These are phyloP conservation scores for Moniliella sp. DNA, from an alignment of 1,284 basidiomycete genomes.

Conservation along the genomic window DNA sequence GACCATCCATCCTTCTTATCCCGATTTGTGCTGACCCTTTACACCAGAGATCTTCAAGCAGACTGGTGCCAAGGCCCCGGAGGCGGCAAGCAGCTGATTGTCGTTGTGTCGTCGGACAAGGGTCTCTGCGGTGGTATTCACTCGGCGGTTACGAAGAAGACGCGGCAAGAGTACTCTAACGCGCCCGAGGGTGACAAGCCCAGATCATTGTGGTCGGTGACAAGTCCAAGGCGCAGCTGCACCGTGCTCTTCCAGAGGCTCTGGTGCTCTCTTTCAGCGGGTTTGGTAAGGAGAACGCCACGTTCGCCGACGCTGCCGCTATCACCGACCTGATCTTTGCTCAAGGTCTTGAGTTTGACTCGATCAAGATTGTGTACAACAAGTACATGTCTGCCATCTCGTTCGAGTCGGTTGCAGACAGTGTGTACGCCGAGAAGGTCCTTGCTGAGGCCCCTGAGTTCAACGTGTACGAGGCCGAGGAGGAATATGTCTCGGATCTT, in stretches of 20 bases:
- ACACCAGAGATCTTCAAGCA: constrained; percentile 27
- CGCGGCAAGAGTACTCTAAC: constrained; percentile 46
- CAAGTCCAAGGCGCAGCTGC: constrained; percentile 85
- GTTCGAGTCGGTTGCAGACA: constrained; percentile 58
- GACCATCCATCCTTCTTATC: no score
- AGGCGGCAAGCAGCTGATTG: constrained; percentile 39
- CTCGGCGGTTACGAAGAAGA: constrained; percentile 77
- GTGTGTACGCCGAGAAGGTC: constrained; percentile 40
- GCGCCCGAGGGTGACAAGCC: constrained; percentile 5
- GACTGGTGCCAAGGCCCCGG: constrained; percentile 20
- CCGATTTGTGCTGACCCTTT: no score
- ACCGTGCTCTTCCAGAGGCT: constrained; percentile 47
- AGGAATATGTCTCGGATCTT: constrained; percentile 71
- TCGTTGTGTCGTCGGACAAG: constrained; percentile 91
- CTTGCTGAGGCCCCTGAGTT: constrained; percentile 41
- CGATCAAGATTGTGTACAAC: constrained; percentile 71
- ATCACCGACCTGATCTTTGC: constrained; percentile 82
- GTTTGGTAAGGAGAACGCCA: constrained; percentile 87
- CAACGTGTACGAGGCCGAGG: constrained; percentile 32
- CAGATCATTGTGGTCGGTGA: constrained; percentile 53
- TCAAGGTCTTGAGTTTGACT: constrained; percentile 67
- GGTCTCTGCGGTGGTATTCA: constrained; percentile 99
- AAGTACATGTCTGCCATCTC: constrained; percentile 77
- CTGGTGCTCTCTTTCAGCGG: constrained; percentile 79
- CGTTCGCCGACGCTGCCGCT: constrained; percentile 79